Base-by-base conservation (phyloP, 2,329 filamentous ascomycete species). In the Alternaria ethzedia region DNA sequence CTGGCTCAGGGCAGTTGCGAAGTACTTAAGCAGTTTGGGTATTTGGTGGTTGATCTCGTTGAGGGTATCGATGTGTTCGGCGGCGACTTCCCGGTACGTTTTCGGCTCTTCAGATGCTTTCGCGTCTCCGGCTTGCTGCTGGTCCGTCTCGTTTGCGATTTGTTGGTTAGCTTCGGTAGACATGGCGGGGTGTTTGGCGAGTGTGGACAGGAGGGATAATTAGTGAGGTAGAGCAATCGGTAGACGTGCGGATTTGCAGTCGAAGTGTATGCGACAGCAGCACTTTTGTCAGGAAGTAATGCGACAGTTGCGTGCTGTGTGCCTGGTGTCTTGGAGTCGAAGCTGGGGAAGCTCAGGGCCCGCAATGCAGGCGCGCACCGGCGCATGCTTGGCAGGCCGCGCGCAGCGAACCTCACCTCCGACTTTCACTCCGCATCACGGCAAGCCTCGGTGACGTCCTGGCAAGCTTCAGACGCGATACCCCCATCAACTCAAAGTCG, bases 1-100 rank as follows among this genome's bases (percentile, higher is more conserved):
- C 44, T 77, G 87, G 81, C 96, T 93, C 71, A 97, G 91, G 45
- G 90, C 88, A 70, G 90, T 91, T 59, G 97, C 87, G 74, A 96
- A 92, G 61, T 90, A 93, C 68, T 91, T 92, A 77, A 96, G 91
- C 44, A 90, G 65, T 51, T 70, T 67, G 41, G 74, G 75, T 20
- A 77, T 63, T 59, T 72, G 70, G 52, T 64, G 66, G 57, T 75
- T 75, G 50, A 78, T 71, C 46, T 69, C 66, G 58, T 67, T 75
- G 45, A 79, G 72, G 10, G 68, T 70, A 56, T 72, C 73, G 63
- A 80, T 80, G 57, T 78, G 75, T 25, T 70, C 61, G 17, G 76
- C 73, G 28, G 76, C 75, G 54, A 71, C 72, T 43, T 76, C 68
- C 61, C 69, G 70, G 64, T 79, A 79, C 28, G 70, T 73, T 43